These are phyloP conservation scores for Malus domestica DNA, from an alignment of 306 rosid genomes.

Conservation along the genomic window ASM211411v1 NC_041791.1:26967501-26968000, in stretches of 20 bases:
- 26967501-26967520: no score
- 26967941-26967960: no score
- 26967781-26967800: slow-evolving; percentile 34
- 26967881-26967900: background rate
- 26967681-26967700: background rate
- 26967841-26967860: background rate
- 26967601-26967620: no score
- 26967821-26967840: slow-evolving; percentile 13
- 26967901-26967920: no score
- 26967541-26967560: no score
- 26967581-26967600: no score
- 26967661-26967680: background rate
- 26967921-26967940: background rate
- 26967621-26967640: no score
- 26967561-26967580: no score
- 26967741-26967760: background rate
- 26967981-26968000: accelerated
- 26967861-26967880: background rate
- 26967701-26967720: background rate
- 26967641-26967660: background rate
- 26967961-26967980: no score
- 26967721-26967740: background rate
- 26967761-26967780: background rate
- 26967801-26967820: slow-evolving; percentile 17
- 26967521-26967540: no score